phyloP scores from a whole-genome alignment of 192 early-diverging fungal species.

The Diversispora eburnea region DNA sequence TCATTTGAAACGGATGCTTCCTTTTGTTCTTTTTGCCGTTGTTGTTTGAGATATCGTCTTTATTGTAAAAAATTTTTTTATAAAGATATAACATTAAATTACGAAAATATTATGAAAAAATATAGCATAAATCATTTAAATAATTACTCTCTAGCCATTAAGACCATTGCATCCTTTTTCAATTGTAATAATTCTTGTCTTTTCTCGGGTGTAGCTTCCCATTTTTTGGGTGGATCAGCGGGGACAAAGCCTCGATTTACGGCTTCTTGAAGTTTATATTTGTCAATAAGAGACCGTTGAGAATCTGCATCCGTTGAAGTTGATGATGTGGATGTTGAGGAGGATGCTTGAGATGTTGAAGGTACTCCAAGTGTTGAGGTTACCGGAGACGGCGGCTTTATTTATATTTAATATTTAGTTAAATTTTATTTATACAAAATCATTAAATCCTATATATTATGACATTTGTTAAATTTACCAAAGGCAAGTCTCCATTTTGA shows the following conservation, averaged over 20 bases:
- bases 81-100: too few relatives aligned
- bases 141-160: conserved; percentile 66
- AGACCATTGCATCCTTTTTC: conserved; percentile 67
- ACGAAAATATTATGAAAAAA: too few relatives aligned
- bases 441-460: not conserved
- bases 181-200: conserved; percentile 59
- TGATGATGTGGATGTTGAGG: conserved; percentile 35
- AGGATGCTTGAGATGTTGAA: conserved; percentile 36
- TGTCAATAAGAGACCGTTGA: conserved; percentile 45
- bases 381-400: not conserved
- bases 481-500: conserved; percentile 56
- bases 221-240: conserved; percentile 54
- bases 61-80: too few relatives aligned
- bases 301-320: conserved; percentile 31
- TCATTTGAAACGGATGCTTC: too few relatives aligned
- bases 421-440: conserved; percentile 6
- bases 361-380: conserved; percentile 36
- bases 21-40: too few relatives aligned
- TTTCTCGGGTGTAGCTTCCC: conserved; percentile 56
- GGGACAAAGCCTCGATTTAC: conserved; percentile 34
- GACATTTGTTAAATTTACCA: conserved; percentile 44
- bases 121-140: not conserved
- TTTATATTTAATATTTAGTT: not conserved
- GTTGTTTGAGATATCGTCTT: too few relatives aligned
- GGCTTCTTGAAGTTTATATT: conserved; percentile 50